Percentiles rank a stretch among this genome's conserved stretches.
phyloP scores from a whole-genome alignment of 345 rosid species.

The Aquilaria malaccensis region DNA sequence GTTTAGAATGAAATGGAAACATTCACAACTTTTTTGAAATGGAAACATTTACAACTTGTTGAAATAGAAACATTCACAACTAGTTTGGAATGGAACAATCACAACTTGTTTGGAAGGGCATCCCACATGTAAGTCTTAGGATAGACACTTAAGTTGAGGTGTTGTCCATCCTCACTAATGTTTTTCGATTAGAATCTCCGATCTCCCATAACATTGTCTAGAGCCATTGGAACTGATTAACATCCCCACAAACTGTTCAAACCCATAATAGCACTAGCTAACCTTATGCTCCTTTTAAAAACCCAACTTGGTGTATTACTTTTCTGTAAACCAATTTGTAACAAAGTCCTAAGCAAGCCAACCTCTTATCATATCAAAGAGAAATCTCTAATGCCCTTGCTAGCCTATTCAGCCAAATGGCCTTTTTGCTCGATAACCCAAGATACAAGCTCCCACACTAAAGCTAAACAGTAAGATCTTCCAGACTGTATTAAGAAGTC shows the following conservation, averaged over 20 bases:
- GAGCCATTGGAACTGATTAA: conserved; percentile 4
- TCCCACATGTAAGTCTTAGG: no score
- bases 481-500: conserved; percentile 42
- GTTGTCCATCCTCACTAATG: no score
- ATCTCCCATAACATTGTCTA: conserved; percentile 14
- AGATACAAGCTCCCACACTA: conserved; percentile 42
- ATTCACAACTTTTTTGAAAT: no score
- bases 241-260: conserved; percentile 15
- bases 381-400: conserved; percentile 32
- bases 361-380: conserved; percentile 21
- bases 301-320: background rate
- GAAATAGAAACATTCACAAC: no score
- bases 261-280: background rate
- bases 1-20: no score
- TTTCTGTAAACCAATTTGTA: conserved; percentile 19
- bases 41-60: no score
- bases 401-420: conserved; percentile 46
- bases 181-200: no score
- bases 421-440: conserved; percentile 35
- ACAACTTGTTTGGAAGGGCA: no score
- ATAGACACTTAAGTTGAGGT: no score
- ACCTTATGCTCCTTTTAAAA: background rate
- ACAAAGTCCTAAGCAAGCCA: conserved; percentile 13
- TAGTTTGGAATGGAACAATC: no score
- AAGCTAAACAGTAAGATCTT: conserved; percentile 51